These are phyloP conservation scores for Favolaschia claudopus DNA, from an alignment of 768 basidiomycete genomes.

Conservation along the genomic window DNA sequence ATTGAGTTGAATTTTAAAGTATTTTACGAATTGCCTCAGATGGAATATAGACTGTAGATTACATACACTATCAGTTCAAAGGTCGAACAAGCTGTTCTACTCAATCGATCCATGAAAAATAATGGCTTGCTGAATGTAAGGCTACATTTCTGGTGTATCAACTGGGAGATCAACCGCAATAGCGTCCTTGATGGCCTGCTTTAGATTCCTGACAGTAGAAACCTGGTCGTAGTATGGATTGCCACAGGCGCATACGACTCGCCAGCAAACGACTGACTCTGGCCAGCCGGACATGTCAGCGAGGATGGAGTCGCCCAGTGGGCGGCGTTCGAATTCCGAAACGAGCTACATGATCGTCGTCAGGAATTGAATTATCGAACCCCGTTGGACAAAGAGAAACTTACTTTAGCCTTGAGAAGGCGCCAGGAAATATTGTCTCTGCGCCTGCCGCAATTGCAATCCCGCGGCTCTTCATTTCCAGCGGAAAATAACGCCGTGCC, in stretches of 20 bases:
- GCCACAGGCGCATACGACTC: slow-evolving; percentile 45
- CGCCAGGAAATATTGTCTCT: slow-evolving; percentile 49
- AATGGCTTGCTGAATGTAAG: too few species aligned
- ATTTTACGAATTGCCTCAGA: too few species aligned
- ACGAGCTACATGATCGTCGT: too few species aligned
- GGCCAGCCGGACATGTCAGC: slow-evolving; percentile 53
- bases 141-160: too few species aligned
- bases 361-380: background rate
- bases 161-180: too few species aligned
- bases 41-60: too few species aligned
- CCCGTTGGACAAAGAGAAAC: slow-evolving; percentile 22
- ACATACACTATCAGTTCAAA: too few species aligned
- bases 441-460: slow-evolving; percentile 44
- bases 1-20: too few species aligned
- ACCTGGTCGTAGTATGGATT: slow-evolving; percentile 45
- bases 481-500: slow-evolving; percentile 44
- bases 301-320: slow-evolving; percentile 47
- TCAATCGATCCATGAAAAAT: too few species aligned
- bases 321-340: slow-evolving; percentile 46
- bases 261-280: slow-evolving; percentile 49
- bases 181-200: slow-evolving; percentile 31
- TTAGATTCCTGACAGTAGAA: slow-evolving; percentile 41
- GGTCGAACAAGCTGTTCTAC: too few species aligned
- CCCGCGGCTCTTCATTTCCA: slow-evolving; percentile 41
- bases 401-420: slow-evolving; percentile 47